Conservation (phyloP, 768 basidiomycete species). For the Gymnopilus dilepis region DNA sequence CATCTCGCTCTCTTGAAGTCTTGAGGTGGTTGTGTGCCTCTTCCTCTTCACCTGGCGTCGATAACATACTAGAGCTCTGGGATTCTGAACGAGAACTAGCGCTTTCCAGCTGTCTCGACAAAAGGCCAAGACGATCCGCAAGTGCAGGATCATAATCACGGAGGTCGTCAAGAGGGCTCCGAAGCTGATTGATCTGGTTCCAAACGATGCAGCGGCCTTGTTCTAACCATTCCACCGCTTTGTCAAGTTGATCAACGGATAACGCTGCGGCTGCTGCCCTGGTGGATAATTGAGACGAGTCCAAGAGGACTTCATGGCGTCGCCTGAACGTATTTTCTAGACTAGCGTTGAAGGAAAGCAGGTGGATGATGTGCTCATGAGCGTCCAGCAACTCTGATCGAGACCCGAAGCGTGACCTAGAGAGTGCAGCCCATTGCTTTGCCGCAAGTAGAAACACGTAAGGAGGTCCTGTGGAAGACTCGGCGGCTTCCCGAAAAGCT, state of each 20-base stretch:
- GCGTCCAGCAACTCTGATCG: constrained; percentile 16
- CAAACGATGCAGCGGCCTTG: constrained; percentile 22
- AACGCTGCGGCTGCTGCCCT: constrained; percentile 24
- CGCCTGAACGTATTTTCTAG: constrained; percentile 22
- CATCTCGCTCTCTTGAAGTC: constrained; percentile 24
- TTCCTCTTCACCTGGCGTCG: background rate
- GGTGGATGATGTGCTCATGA: constrained; percentile 14
- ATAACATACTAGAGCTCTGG: background rate
- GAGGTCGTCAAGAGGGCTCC: constrained; percentile 11
- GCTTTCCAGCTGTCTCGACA: constrained; percentile 5
- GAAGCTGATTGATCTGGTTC: constrained; percentile 18
- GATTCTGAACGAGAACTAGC: background rate
- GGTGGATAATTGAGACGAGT: constrained; percentile 13
- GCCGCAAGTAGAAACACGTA: constrained; percentile 11
- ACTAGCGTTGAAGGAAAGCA: constrained; percentile 24
- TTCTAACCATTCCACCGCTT: constrained; percentile 21
- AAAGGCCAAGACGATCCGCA: background rate
- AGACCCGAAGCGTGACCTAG: background rate
- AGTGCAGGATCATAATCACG: background rate
- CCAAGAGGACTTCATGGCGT: constrained; percentile 18
- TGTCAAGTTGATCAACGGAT: background rate
- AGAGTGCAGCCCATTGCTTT: constrained; percentile 11
- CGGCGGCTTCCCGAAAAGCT: constrained; percentile 1
- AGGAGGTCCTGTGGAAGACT: constrained; percentile 9
- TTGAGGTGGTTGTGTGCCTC: constrained; percentile 12